Base-by-base conservation (phyloP, 1,284 basidiomycete genomes). In the Coniferiporia sulphurascens region DNA sequence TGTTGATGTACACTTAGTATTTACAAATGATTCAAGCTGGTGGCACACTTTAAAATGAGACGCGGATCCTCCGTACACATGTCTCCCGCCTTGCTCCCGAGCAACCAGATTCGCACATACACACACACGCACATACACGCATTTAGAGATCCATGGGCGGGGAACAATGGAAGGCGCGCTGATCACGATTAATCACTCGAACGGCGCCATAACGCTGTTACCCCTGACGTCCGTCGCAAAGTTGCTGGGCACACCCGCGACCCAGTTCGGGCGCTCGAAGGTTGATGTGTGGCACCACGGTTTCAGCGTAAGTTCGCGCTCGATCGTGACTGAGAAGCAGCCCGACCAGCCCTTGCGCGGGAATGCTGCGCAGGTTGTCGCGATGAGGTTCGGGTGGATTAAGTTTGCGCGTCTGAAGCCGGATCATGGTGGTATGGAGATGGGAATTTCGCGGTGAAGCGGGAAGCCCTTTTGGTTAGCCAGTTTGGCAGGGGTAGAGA, bases 201-300 rank as follows among this genome's bases (percentile, higher is more conserved):
- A 46, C 44, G 12, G 8, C 44, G 15, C 44, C 44, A 46, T 80
- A 27, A 73, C 70, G 0, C 69, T 68, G 66, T 81, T 81, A 19
- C 72, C 73, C 54, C 76, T 68, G 51, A 82, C 78, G 59, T 80
- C 78, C 45, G 72, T 74, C 48, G 78, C 78, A 63, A 81, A 82
- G 58, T 78, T 77, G 63, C 80, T 81, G 58, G 63, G 65, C 34
- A 74, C 71, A 8, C 78, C 79, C 51, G 70, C 67, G 66, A 69
- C 73, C 79, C 79, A 81, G 63, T 70, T 70, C 8, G 79, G 75
- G 8, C 72, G 64, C 65, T 81, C 80, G 63, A 81, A 81, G 21
- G 77, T 75, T 27, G 76, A 70, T 9, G 75, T 74, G 67, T 82
- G 80, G 67, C 78, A 80, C 80, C 79, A 82, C 38, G 78, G 79